Conservation (phyloP, 164 flowering plant species). For the Dillenia suffruticosa region DNA sequence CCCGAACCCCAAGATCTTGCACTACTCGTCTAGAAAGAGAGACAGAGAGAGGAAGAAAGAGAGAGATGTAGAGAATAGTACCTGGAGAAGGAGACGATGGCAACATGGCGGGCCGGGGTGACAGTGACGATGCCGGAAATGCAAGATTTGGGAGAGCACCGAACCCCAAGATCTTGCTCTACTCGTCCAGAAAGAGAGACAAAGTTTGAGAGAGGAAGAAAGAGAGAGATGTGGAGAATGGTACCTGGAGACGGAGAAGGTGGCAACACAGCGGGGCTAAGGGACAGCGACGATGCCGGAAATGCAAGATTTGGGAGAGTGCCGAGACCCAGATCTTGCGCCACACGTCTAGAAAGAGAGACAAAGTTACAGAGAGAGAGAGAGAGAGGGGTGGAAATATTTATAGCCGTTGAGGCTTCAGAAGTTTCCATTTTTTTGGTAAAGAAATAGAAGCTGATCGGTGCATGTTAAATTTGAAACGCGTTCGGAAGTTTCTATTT, state of each 20-base stretch:
- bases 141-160: slow-evolving; percentile 13
- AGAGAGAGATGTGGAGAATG: background rate
- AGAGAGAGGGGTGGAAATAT: background rate
- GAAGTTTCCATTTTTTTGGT: too few relatives aligned
- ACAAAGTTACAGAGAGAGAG: background rate
- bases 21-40: too few relatives aligned
- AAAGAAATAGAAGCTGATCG: too few relatives aligned
- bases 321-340: slow-evolving; percentile 54
- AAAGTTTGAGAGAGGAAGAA: background rate
- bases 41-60: background rate
- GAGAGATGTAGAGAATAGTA: too few relatives aligned
- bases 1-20: too few relatives aligned
- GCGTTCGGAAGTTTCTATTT: too few relatives aligned
- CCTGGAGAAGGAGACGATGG: slow-evolving; percentile 44
- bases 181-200: slow-evolving; percentile 46
- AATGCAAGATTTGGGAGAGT: too few relatives aligned
- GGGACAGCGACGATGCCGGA: slow-evolving; percentile 57
- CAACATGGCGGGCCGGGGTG: slow-evolving; percentile 97
- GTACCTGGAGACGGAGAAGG: slow-evolving; percentile 88
- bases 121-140: slow-evolving; percentile 41
- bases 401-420: too few relatives aligned
- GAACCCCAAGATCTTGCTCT: slow-evolving; percentile 43
- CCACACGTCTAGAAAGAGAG: slow-evolving; percentile 60
- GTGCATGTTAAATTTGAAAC: too few relatives aligned
- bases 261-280: slow-evolving; percentile 97